A percentile compares a stretch with the other conserved stretches of the same genome.
Evolutionary conservation across 1,284 basidiomycete species (phyloP).

Genomic region (Ganoderma sinense): DNA sequence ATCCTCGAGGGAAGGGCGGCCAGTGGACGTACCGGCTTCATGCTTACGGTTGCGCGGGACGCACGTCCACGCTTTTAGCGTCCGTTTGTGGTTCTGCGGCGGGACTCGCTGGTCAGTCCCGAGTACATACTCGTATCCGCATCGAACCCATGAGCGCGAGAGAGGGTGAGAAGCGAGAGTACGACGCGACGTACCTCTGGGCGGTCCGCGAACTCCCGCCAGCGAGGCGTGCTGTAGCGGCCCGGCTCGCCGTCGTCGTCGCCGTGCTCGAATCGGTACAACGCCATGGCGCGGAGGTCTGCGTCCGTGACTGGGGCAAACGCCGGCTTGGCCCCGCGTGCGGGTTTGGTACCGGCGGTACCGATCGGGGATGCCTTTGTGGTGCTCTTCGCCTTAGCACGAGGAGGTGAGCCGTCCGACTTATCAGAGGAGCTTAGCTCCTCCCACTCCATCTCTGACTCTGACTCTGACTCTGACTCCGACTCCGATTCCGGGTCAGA

Average conservation of each 20-base stretch:
- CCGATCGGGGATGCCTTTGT: no score
- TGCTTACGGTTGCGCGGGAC: background rate
- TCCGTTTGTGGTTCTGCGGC: background rate
- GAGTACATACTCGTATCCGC: background rate
- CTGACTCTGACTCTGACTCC: no score
- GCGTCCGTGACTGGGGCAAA: background rate
- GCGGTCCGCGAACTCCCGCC: background rate
- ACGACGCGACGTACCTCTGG: background rate
- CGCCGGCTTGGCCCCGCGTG: background rate
- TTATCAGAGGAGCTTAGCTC: background rate
- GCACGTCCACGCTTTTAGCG: background rate
- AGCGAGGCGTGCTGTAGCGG: background rate
- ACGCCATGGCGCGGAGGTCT: background rate
- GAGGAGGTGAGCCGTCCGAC: background rate
- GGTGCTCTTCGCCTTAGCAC: no score
- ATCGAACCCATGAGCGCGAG: background rate
- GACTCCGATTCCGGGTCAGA: no score
- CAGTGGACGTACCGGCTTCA: background rate
- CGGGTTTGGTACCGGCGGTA: no score
- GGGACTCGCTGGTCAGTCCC: background rate
- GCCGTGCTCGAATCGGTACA: background rate
- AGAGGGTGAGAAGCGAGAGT: background rate
- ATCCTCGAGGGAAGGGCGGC: no score
- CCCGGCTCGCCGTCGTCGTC: background rate
- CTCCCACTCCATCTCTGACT: background rate